These are phyloP conservation scores for Passiflora organensis DNA, from an alignment of 345 rosid genomes.

Conservation along the genomic window DNA sequence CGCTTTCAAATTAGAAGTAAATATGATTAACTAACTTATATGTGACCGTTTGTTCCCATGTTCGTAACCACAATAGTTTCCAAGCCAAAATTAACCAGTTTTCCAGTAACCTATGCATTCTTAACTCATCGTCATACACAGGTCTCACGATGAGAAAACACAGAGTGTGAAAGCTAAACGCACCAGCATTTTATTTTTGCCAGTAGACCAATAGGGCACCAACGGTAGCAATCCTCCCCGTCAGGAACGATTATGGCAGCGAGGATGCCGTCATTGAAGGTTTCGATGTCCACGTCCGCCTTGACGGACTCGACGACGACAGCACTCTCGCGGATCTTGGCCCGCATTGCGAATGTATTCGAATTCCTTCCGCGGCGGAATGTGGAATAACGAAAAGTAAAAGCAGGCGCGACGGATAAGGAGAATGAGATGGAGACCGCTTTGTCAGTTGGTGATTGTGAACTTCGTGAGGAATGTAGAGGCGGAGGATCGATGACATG, in stretches of 20 bases:
- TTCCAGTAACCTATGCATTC: too few species aligned
- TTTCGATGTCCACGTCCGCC: constrained; percentile 98
- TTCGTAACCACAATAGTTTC: too few species aligned
- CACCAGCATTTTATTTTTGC: constrained; percentile 59
- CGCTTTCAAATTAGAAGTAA: too few species aligned
- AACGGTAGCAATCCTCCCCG: constrained; percentile 84
- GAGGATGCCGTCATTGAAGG: constrained; percentile 86
- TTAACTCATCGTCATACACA: too few species aligned
- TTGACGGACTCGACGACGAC: constrained; percentile 97
- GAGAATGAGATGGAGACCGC: constrained; percentile 33
- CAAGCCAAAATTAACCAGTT: too few species aligned
- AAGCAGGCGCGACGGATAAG: constrained; percentile 19
- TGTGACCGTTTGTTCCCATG: too few species aligned
- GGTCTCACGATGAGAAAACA: too few species aligned
- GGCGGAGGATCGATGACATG: too few species aligned
- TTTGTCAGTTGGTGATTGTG: constrained; percentile 23
- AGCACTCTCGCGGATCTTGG: constrained; percentile 89
- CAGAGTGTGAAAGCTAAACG: too few species aligned
- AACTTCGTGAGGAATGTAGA: constrained; percentile 19
- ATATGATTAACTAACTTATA: too few species aligned
- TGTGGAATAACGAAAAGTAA: constrained; percentile 9
- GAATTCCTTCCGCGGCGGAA: constrained; percentile 15
- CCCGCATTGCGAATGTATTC: constrained; percentile 38
- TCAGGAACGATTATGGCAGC: constrained; percentile 93
- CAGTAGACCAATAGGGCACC: constrained; percentile 76